Base-by-base conservation (phyloP, 2,329 filamentous ascomycete species). In the Lecanicillium sp. region DNA sequence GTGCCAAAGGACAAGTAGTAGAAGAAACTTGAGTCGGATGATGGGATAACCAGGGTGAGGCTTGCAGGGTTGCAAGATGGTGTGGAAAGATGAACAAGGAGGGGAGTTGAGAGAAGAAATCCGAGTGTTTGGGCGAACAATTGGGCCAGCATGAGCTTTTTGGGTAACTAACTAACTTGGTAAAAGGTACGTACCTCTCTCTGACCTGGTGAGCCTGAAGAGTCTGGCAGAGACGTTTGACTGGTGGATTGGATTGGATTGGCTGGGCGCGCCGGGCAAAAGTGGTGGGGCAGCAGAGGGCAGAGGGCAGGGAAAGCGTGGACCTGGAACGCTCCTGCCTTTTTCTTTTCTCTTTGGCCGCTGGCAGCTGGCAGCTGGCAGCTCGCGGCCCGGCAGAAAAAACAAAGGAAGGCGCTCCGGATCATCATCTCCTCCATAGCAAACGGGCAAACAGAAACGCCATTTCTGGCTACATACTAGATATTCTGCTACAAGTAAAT, bases 1-100 rank as follows among this genome's bases (percentile, higher is more conserved):
- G 44, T 46, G 44, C 44, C 44, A 46, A 46, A 46, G 12, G 7
- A 29, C 7, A n/a, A n/a, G n/a, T n/a, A n/a, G n/a, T n/a, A n/a
- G n/a, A n/a, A n/a, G n/a, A n/a, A n/a, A 30, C 10, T 12, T 30
- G 30, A 30, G 43, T 45, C 32, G 44, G 33, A 39, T 32, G 26
- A 46, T 30, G 26, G 21, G 26, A 12, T 29, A 12, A 12, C 26
- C 26, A 7, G n/a, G n/a, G n/a, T 29, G 26, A 12, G 26, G 12
- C 26, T 29, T 7, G 26, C 26, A 29, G 26, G 7, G 7, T 29
- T 7, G 7, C 12, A 29, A 15, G 19, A 24, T 38, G 20, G 12
- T 12, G 36, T 24, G 20, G 36, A n/a, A 19, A 24, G 33, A 36
- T 36, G 38, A 15, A 30, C n/a, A 29, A 30, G 15, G 39, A 42